phyloP scores from a whole-genome alignment of 805 yeast genomes.

The Sugiyamaella americana region DNA sequence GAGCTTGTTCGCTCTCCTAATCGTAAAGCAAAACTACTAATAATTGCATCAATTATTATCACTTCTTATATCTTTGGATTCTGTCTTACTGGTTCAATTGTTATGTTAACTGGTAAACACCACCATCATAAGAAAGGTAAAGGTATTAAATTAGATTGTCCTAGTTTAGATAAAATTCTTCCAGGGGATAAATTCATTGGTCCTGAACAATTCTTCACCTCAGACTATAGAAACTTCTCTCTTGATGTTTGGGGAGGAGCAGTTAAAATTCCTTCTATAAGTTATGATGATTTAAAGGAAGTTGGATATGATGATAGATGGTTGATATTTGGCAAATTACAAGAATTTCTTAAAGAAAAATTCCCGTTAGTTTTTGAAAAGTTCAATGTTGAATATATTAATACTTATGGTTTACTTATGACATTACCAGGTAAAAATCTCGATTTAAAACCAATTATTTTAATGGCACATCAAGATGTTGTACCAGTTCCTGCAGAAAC shows the following conservation, averaged over 20 bases:
- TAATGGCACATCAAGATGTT: conserved; percentile 75
- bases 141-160: conserved; percentile 6
- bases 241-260: conserved; percentile 41
- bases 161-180: conserved; percentile 3
- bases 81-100: not conserved
- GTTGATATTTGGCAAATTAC: conserved; percentile 44
- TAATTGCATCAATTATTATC: too few relatives aligned
- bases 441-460: conserved; percentile 53
- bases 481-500: conserved; percentile 67
- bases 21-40: too few relatives aligned
- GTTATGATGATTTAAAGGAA: conserved; percentile 47
- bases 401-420: conserved; percentile 56
- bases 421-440: conserved; percentile 54
- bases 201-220: conserved; percentile 12
- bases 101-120: too few relatives aligned
- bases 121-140: too few relatives aligned
- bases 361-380: conserved; percentile 49
- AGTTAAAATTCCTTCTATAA: conserved; percentile 58
- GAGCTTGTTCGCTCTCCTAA: too few relatives aligned
- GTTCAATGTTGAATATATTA: conserved; percentile 50
- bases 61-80: too few relatives aligned
- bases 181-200: conserved; percentile 3
- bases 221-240: conserved; percentile 16
- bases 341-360: conserved; percentile 44
- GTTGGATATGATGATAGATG: conserved; percentile 49